Evolutionary conservation across 768 basidiomycete genomes (phyloP).

Genomic region (Russula emetica): DNA sequence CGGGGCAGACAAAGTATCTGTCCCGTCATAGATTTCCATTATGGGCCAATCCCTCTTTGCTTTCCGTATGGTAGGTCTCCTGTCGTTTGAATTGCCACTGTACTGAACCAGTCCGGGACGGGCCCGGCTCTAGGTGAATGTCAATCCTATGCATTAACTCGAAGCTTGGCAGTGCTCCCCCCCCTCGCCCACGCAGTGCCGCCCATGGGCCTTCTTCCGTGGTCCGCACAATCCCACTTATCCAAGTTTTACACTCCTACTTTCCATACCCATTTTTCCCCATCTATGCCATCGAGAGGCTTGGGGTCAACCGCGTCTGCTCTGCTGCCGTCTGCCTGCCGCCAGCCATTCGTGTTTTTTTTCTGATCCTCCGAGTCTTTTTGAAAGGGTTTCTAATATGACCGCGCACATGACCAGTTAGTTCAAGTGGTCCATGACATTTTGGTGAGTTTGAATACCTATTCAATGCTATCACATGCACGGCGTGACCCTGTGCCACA

Average conservation of each 20-base stretch:
- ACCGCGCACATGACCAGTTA: no score
- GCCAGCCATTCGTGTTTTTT: not conserved
- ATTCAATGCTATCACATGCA: no score
- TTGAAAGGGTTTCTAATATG: not conserved
- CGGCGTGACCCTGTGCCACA: no score
- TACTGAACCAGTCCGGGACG: not conserved
- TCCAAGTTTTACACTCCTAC: not conserved
- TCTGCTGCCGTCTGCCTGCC: not conserved
- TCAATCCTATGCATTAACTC: not conserved
- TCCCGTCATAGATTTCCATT: not conserved
- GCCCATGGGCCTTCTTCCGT: not conserved
- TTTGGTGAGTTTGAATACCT: not conserved
- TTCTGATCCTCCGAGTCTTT: not conserved
- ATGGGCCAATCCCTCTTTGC: not conserved
- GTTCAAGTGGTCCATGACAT: no score
- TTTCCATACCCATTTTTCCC: not conserved
- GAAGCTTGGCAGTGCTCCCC: not conserved
- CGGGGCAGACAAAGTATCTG: not conserved
- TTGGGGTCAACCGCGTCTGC: not conserved
- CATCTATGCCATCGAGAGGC: not conserved
- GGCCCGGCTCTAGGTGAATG: not conserved
- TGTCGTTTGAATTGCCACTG: not conserved
- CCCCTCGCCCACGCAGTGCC: no score
- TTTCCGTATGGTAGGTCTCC: not conserved
- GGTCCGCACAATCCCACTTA: not conserved